Conservation (phyloP, 345 rosid genomes). For the Melaleuca quinquenervia region DNA sequence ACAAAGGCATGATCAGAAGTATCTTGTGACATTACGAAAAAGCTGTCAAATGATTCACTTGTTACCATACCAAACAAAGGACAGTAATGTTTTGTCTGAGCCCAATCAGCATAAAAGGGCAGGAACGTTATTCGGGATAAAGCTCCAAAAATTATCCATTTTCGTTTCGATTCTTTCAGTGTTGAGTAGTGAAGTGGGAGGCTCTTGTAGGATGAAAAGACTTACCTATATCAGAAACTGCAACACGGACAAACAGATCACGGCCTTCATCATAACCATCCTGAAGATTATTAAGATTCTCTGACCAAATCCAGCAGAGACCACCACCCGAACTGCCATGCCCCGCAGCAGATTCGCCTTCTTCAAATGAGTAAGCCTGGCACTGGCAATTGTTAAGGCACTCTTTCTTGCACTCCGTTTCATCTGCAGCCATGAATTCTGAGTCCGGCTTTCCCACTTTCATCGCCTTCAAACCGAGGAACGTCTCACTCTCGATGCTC, state of each 20-base stretch:
- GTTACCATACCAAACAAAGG: not conserved
- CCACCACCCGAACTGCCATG: not conserved
- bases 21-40: not conserved
- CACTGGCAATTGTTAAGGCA: slow-evolving; percentile 48
- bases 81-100: not conserved
- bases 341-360: not conserved
- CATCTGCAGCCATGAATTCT: slow-evolving; percentile 14
- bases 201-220: not conserved
- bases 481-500: slow-evolving; percentile 16
- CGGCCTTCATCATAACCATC: slow-evolving; percentile 28
- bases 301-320: slow-evolving; percentile 52
- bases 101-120: not conserved
- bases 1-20: not conserved
- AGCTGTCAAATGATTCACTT: not conserved
- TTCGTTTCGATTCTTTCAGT: not conserved
- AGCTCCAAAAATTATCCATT: not conserved
- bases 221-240: slow-evolving; percentile 35
- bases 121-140: not conserved
- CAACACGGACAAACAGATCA: slow-evolving; percentile 26
- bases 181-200: not conserved
- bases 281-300: slow-evolving; percentile 40
- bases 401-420: slow-evolving; percentile 29
- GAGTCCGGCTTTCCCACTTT: slow-evolving; percentile 46
- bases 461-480: slow-evolving; percentile 37
- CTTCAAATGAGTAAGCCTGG: slow-evolving; percentile 48